Conservation (phyloP, 768 basidiomycete genomes). For the Termitomyces sp. region DNA sequence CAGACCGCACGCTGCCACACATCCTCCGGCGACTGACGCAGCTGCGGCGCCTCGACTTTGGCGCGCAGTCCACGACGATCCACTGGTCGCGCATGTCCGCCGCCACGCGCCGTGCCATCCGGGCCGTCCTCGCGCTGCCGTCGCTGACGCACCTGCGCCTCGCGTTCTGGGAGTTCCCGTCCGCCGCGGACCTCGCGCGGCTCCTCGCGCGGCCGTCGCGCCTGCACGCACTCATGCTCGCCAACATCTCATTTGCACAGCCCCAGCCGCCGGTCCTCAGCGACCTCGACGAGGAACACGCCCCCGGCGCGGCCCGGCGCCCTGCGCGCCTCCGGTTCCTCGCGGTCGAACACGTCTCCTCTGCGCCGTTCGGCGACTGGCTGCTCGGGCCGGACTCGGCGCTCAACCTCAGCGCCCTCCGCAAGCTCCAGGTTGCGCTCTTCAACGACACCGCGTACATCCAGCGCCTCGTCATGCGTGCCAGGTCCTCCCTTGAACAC, state of each 20-base stretch:
- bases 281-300: slow-evolving; percentile 2
- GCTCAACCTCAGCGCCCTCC: slow-evolving; percentile 29
- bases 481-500: slow-evolving; percentile 32
- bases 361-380: slow-evolving; percentile 31
- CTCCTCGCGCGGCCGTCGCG: slow-evolving; percentile 27
- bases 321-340: slow-evolving; percentile 25
- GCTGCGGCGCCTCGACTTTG: slow-evolving; percentile 30
- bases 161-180: slow-evolving; percentile 33
- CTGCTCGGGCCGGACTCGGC: slow-evolving; percentile 25
- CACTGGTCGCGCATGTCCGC: slow-evolving; percentile 31
- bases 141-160: slow-evolving; percentile 33
- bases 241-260: slow-evolving; percentile 3
- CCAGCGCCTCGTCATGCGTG: slow-evolving; percentile 26
- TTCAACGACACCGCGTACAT: slow-evolving; percentile 30
- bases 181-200: slow-evolving; percentile 25
- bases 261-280: background rate
- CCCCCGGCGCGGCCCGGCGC: background rate
- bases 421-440: slow-evolving; percentile 36
- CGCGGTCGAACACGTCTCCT: slow-evolving; percentile 35
- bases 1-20: slow-evolving; percentile 28
- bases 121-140: slow-evolving; percentile 25
- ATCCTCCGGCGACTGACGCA: slow-evolving; percentile 31
- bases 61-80: slow-evolving; percentile 25
- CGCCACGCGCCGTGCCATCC: slow-evolving; percentile 27
- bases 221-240: slow-evolving; percentile 28